Evolutionary conservation across 2,329 filamentous ascomycete genomes (phyloP), one percentile per base, ranked within the genome.

Genomic region (Chaetomiaceae sp.): DNA sequence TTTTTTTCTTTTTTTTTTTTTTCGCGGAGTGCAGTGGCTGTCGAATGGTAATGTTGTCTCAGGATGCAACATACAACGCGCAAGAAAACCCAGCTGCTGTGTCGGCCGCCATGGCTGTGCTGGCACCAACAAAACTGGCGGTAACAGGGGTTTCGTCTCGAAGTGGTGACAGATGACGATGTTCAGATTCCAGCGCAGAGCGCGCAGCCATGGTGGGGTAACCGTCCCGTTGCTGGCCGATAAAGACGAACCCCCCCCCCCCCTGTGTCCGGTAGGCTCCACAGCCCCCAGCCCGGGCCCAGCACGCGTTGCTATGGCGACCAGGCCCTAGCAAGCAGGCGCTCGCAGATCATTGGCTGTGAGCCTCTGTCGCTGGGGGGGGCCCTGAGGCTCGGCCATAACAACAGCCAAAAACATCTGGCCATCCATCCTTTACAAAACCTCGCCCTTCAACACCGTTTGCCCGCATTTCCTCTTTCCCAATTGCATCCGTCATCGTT

Each of bases 41-140:
- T 27, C 5, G 25, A 18, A 18, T 11, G 23, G 7, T 3, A n/a
- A 18, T 29, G 7, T 25, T 34, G 48, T 51, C 7, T 53, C 34
- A 55, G 58, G 48, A 38, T 36, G 25, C 25, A 14, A 71, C 81
- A 65, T 73, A 85, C 84, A 87, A 67, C 29, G 79, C 76, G 69
- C 82, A 86, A 47, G 84, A 82, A 62, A 85, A 86, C 14, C 75
- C 73, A 43, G 73, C 60, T 60, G 78, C 59, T 20, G 51, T 23
- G 32, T 61, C 61, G 61, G 65, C 65, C 56, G 71, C 66, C 72
- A 76, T 77, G 66, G 60, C 65, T 60, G 40, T 38, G 41, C 43
- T 37, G 36, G 43, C 29, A 33, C 34, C 27, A 48, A 30, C 27
- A 29, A 32, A 1, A 33, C 25, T 36, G 32, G 25, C 25, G 9